Evolutionary conservation across 768 basidiomycete species (phyloP).

Genomic region (Suillus luteus): DNA sequence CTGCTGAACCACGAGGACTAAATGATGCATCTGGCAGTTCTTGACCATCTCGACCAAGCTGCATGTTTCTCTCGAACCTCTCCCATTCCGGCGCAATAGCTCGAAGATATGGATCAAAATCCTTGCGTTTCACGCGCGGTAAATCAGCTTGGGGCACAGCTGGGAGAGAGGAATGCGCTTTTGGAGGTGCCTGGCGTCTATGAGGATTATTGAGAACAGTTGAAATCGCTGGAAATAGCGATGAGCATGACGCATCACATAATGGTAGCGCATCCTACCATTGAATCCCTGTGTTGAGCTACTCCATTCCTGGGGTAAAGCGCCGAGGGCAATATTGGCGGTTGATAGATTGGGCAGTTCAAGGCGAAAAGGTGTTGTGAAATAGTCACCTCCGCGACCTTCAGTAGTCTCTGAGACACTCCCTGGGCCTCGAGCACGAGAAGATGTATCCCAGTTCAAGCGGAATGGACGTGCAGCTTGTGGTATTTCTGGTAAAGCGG

Average conservation of each 20-base stretch:
- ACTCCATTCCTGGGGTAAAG: slow-evolving; percentile 71
- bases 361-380: slow-evolving; percentile 43
- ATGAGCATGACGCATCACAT: slow-evolving; percentile 11
- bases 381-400: slow-evolving; percentile 62
- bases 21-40: slow-evolving; percentile 29
- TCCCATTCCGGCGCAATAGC: slow-evolving; percentile 79
- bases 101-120: slow-evolving; percentile 82
- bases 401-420: slow-evolving; percentile 78
- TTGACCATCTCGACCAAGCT: slow-evolving; percentile 34
- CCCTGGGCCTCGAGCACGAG: slow-evolving; percentile 61
- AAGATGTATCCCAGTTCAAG: slow-evolving; percentile 72
- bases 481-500: slow-evolving; percentile 43
- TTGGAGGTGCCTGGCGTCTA: slow-evolving; percentile 81
- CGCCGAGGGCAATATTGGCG: slow-evolving; percentile 46
- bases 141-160: slow-evolving; percentile 71
- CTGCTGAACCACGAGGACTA: slow-evolving; percentile 12
- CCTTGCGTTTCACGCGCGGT: slow-evolving; percentile 77
- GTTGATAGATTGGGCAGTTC: slow-evolving; percentile 50
- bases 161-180: slow-evolving; percentile 81
- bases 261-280: slow-evolving; percentile 49
- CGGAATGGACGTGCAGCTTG: slow-evolving; percentile 60
- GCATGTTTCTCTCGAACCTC: slow-evolving; percentile 54
- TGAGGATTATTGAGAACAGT: slow-evolving; percentile 92
- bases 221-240: slow-evolving; percentile 71
- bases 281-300: slow-evolving; percentile 87